Evolutionary conservation across 75 land plant species (phyloP).

Genomic region (Pinus tabuliformis): DNA sequence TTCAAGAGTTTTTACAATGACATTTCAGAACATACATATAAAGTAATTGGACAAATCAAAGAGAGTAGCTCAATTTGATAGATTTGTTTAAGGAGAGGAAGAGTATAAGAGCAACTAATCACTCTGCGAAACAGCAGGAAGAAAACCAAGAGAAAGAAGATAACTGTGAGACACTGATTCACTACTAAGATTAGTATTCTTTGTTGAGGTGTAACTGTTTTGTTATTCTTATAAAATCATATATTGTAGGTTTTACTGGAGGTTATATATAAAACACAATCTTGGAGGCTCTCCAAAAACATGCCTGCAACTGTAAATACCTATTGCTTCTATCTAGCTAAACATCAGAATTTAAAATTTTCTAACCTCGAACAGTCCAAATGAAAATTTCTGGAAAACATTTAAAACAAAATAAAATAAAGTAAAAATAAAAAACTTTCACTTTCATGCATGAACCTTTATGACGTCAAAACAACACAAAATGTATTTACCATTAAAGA

Average conservation of each 20-base stretch:
- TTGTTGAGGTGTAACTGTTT: neutral
- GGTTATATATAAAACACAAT: neutral
- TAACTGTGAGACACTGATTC: neutral
- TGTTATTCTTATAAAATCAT: neutral
- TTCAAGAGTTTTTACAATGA: neutral
- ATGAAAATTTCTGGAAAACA: neutral
- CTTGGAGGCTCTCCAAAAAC: neutral
- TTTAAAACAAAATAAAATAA: too few species aligned
- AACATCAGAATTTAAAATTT: neutral
- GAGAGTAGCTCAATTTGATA: neutral
- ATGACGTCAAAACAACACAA: neutral
- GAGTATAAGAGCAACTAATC: neutral
- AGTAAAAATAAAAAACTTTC: neutral
- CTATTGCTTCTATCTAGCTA: neutral
- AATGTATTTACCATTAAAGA: slow-evolving; percentile 19
- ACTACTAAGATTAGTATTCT: neutral
- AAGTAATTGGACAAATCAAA: neutral
- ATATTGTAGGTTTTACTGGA: neutral
- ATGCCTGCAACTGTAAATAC: neutral
- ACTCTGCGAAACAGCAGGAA: neutral
- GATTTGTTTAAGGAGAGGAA: neutral
- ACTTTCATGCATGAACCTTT: slow-evolving; percentile 3
- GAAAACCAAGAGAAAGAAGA: neutral
- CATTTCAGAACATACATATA: neutral
- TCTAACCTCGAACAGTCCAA: neutral